phyloP scores from a whole-genome alignment of 768 basidiomycete genomes.

The Xerocomus brunneocitrinus region DNA sequence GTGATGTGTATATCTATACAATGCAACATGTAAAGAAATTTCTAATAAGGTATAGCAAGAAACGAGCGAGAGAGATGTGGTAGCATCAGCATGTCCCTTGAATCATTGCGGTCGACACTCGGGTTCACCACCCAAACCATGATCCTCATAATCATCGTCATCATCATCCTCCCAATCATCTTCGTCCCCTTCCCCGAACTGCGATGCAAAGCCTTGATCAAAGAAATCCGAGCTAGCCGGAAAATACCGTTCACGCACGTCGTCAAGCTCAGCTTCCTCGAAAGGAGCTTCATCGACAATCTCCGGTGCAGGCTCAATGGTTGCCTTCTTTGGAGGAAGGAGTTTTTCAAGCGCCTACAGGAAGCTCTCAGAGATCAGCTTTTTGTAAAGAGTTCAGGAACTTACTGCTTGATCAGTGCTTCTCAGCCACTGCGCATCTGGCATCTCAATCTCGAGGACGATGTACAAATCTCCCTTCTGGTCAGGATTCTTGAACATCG shows the following conservation, averaged over 20 bases:
- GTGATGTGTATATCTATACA: conserved; percentile 22
- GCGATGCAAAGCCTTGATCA: conserved; percentile 62
- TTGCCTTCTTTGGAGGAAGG: conserved; percentile 72
- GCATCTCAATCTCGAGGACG: conserved; percentile 86
- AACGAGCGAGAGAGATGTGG: conserved; percentile 12
- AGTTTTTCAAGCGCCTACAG: conserved; percentile 57
- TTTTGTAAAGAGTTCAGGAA: not conserved
- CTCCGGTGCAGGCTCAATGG: conserved; percentile 67
- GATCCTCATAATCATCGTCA: conserved; percentile 50
- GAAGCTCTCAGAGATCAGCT: conserved; percentile 4
- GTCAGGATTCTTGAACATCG: conserved; percentile 58
- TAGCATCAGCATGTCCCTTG: conserved; percentile 5
- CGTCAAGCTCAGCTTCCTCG: conserved; percentile 74
- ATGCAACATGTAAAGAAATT: conserved; percentile 22
- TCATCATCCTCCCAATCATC: conserved; percentile 71
- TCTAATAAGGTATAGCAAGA: conserved; percentile 15
- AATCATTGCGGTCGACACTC: conserved; percentile 61
- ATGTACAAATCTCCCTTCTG: conserved; percentile 80
- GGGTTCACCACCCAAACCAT: conserved; percentile 40
- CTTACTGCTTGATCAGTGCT: conserved; percentile 57
- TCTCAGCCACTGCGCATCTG: conserved; percentile 69
- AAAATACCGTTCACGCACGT: conserved; percentile 79
- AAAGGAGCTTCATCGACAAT: conserved; percentile 66
- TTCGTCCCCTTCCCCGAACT: conserved; percentile 72
- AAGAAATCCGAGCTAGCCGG: conserved; percentile 72